A percentile compares a stretch with the other conserved stretches of the same genome.
Evolutionary conservation across 1,139 yeast species (phyloP).

Genomic region (Kazachstania sp.): DNA sequence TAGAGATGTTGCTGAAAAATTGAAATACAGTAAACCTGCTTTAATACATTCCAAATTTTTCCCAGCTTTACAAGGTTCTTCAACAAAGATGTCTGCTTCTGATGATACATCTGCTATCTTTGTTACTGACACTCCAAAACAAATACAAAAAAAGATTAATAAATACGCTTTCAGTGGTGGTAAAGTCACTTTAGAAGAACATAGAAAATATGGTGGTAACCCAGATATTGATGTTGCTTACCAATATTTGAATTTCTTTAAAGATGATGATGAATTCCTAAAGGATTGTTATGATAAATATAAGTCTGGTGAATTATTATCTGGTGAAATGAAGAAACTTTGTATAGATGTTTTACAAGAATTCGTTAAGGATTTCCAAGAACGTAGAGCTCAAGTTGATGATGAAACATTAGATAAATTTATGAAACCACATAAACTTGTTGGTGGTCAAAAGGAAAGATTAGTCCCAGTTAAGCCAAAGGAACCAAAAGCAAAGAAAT

Average conservation of each 20-base stretch:
- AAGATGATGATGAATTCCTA: constrained; percentile 78
- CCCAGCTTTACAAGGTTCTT: constrained; percentile 97
- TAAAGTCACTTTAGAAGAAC: constrained; percentile 77
- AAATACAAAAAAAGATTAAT: constrained; percentile 88
- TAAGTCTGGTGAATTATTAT: constrained; percentile 70
- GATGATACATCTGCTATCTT: constrained; percentile 80
- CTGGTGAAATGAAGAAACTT: constrained; percentile 88
- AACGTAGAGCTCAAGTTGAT: constrained; percentile 57
- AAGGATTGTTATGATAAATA: constrained; percentile 55
- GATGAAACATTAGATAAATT: constrained; percentile 59
- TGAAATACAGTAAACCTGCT: constrained; percentile 85
- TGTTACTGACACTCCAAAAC: constrained; percentile 90
- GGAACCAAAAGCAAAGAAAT: constrained; percentile 23
- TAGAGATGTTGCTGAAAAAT: constrained; percentile 92
- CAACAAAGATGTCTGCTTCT: constrained; percentile 95
- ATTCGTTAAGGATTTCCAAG: constrained; percentile 76
- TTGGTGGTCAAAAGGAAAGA: constrained; percentile 65
- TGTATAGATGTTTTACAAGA: constrained; percentile 75
- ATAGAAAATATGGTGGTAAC: constrained; percentile 81
- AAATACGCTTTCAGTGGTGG: constrained; percentile 98
- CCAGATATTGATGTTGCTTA: constrained; percentile 94
- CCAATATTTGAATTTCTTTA: constrained; percentile 85
- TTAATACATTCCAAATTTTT: constrained; percentile 90
- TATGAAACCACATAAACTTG: constrained; percentile 80
- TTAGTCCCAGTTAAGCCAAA: constrained; percentile 58